Evolutionary conservation across 1,139 yeast genomes (phyloP).

Genomic region (Yamadazyma mexicana): DNA sequence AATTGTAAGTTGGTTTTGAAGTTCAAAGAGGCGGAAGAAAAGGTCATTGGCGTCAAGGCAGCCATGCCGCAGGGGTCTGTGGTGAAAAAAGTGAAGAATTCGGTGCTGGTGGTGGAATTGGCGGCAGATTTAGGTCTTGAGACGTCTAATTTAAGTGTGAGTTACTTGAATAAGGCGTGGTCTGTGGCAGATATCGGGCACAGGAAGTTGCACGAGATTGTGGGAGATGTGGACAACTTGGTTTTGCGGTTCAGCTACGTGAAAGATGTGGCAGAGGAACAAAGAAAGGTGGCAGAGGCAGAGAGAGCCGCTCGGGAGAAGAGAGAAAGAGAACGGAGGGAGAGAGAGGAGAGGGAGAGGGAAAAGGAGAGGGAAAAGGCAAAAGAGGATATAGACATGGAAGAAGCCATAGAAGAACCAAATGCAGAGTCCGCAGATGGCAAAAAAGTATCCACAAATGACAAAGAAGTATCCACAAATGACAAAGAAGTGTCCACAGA

Average conservation of each 20-base stretch:
- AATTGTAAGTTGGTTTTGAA: conserved; percentile 30
- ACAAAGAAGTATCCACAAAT: no score
- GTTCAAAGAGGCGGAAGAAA: conserved; percentile 18
- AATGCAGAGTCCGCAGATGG: no score
- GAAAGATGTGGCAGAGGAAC: conserved; percentile 14
- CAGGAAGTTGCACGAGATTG: conserved; percentile 7
- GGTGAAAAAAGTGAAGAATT: conserved; percentile 12
- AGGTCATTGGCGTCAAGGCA: conserved; percentile 10
- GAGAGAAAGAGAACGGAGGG: conserved; percentile 3
- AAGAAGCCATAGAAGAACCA: not conserved
- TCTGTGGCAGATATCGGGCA: conserved; percentile 3
- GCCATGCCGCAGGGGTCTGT: conserved; percentile 9
- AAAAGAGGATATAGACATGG: not conserved
- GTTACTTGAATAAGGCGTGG: conserved; percentile 9
- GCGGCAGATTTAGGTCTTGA: conserved; percentile 4
- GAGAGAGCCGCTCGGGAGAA: conserved; percentile 6
- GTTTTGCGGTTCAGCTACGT: conserved; percentile 13
- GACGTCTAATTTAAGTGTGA: conserved; percentile 6
- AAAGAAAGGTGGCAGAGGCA: conserved; percentile 12
- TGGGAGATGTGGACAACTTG: conserved; percentile 14
- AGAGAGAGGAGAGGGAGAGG: conserved; percentile 7
- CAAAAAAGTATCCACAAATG: no score
- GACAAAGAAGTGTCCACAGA: no score
- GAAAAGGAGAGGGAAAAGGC: conserved; percentile 2
- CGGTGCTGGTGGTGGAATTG: conserved; percentile 6